Conservation (phyloP, 164 flowering plant species). For the Warburgia ugandensis region DNA sequence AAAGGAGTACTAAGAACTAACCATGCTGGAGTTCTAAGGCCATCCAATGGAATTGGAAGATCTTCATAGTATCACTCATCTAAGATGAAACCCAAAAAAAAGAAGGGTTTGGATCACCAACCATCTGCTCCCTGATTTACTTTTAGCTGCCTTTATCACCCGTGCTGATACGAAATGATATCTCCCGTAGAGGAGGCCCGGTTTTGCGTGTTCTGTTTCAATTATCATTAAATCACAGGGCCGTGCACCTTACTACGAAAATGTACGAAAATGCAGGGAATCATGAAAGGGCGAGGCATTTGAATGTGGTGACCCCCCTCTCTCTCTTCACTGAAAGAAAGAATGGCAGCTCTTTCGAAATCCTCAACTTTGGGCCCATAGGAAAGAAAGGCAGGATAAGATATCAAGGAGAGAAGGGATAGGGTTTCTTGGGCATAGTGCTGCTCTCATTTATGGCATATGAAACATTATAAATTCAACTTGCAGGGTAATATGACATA, state of each 20-base stretch:
- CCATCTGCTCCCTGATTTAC: too few species aligned
- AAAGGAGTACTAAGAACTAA: too few species aligned
- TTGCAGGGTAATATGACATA: too few species aligned
- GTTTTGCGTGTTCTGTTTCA: neutral
- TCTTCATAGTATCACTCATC: too few species aligned
- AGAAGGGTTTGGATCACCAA: too few species aligned
- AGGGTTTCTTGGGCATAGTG: conserved; percentile 53
- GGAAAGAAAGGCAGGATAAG: conserved; percentile 40
- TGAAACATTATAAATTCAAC: too few species aligned
- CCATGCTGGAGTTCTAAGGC: too few species aligned
- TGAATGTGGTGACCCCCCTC: neutral
- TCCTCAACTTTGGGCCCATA: conserved; percentile 36
- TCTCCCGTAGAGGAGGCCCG: too few species aligned
- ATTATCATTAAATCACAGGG: neutral
- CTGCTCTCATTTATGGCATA: conserved; percentile 30
- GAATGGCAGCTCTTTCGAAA: conserved; percentile 19
- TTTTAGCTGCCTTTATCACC: too few species aligned
- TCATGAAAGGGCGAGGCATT: neutral
- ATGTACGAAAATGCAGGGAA: conserved; percentile 48
- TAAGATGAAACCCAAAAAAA: too few species aligned
- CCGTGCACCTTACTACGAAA: conserved; percentile 30
- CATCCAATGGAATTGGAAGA: too few species aligned
- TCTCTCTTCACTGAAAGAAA: conserved; percentile 1
- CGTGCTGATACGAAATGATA: too few species aligned
- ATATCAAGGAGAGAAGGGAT: conserved; percentile 42